Base-by-base conservation (phyloP, 306 rosid genomes). In the Citrullus mucosospermus region DNA sequence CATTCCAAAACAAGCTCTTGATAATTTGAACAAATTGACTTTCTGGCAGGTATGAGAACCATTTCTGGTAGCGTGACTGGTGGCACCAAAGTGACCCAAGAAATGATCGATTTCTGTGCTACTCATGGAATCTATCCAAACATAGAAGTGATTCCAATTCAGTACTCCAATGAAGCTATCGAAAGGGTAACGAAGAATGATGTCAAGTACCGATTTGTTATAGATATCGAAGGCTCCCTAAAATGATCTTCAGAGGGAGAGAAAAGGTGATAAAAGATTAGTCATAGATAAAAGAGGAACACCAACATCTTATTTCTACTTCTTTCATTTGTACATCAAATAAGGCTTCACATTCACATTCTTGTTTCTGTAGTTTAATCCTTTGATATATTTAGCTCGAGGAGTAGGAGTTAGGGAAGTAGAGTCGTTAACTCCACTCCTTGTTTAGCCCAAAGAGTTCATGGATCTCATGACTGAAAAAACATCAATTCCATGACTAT, bases 31-130 rank as follows among this genome's bases (percentile, higher is more conserved):
- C 38, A 44, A 16, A 22, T 32, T 53, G 32, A 11, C 32, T 44
- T 38, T 85, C 72, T 79, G 81, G 53, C 87, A 94, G 98, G 94
- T 72, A 54, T 80, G 83, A 89, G 39, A 81, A 88, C 89, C 44
- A 10, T 94, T 57, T 72, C 96, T 2, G 95, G 98, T 69, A 94
- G 95, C 65, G 0, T 76, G 6, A 53, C 85, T 2, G 95, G 98
- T 13, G 92, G 98, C 51, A 88, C 93, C 7, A 92, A 88, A 70
- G 92, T 86, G 63, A 90, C 41, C 0, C 91, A 88, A 57, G 97
- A 92, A 85, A 92, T 92, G 97, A 78, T 90, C 12, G 85, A 90
- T 84, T 90, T 90, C 74, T 94, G 96, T 84, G 97, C 91, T 61
- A 85, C 90, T 77, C 81, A 85, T 1, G 85, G 44, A 61, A 81